Base-by-base conservation (phyloP, 345 rosid species). In the Eucalyptus tenuipes region DNA sequence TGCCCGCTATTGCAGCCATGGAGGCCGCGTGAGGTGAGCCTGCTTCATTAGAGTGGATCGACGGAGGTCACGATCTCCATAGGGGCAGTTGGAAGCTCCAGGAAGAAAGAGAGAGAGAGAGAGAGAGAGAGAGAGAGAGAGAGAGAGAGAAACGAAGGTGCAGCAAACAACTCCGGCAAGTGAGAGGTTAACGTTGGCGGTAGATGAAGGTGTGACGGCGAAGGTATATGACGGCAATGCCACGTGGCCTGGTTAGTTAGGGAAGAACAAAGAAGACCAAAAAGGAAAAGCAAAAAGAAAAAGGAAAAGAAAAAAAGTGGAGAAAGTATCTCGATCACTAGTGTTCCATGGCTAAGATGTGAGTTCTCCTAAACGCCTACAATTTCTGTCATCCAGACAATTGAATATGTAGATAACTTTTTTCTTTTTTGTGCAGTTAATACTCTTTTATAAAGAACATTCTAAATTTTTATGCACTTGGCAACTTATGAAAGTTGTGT, bases 281-380 rank as follows among this genome's bases (percentile, higher is more conserved):
- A 57, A 24, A 22, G 61, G 61, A 55, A 55, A 22, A 55, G 11
- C 6, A 55, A 55, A 50, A 52, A 16, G 18, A 50, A 18, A 52
- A 53, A 53, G 3, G 57, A 18, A 52, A 52, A 52, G 10, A 1
- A 50, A 13, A 50, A 52, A 53, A 25, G 25, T n/a, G 25, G 57
- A 53, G 57, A 53, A 20, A 53, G 2, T n/a, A 49, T 49, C 64
- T 0, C 1, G 64, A 57, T 57, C 64, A 57, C 64, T 0, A 57
- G 64, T 1, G 0, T 49, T 49, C 53, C 53, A 15, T 49, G 53
- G 0, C 20, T 0, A 1, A 49, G 53, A 49, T 49, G 53, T 16
- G 53, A 49, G 0, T 49, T 0, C 53, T 49, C 53, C 53, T 0
- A 2, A 49, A 16, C 0, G 2, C 0, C 64, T 57, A 25, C 10